Evolutionary conservation across 73 alveolate species (phyloP).

Genomic region (Stentor roeselii): DNA sequence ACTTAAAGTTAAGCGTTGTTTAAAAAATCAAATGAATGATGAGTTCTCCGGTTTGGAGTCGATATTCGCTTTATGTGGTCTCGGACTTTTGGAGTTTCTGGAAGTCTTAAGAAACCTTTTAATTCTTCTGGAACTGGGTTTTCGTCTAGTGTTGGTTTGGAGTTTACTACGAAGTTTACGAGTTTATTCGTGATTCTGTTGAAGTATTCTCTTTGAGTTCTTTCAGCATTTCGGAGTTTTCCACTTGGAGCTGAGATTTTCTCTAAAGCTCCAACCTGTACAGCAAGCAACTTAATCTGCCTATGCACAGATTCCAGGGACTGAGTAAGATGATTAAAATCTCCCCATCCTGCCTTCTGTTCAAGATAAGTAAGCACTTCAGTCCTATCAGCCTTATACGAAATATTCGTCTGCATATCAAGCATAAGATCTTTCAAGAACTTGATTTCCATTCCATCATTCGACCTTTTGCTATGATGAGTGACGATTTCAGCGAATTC

Average conservation of each 20-base stretch:
- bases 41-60: slow-evolving; percentile 1
- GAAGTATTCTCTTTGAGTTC: slow-evolving; percentile 3
- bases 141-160: background rate
- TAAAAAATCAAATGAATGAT: slow-evolving; percentile 1
- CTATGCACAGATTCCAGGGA: slow-evolving; percentile 2
- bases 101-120: background rate
- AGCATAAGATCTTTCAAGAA: background rate
- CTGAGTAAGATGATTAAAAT: background rate
- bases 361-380: background rate
- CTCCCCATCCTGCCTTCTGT: background rate
- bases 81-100: background rate
- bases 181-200: background rate
- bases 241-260: background rate
- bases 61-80: background rate
- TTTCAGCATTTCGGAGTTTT: slow-evolving; percentile 5
- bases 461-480: background rate
- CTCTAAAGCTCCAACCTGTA: background rate
- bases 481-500: background rate
- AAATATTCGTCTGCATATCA: background rate
- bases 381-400: slow-evolving; percentile 9
- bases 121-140: slow-evolving; percentile 13
- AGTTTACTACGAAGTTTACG: background rate
- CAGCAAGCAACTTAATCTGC: slow-evolving; percentile 20
- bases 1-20: background rate
- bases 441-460: slow-evolving; percentile 4